These are phyloP conservation scores for Amaranthus hypochondriacus DNA, from an alignment of 148 eudicot genomes.

Conservation along the genomic window DNA sequence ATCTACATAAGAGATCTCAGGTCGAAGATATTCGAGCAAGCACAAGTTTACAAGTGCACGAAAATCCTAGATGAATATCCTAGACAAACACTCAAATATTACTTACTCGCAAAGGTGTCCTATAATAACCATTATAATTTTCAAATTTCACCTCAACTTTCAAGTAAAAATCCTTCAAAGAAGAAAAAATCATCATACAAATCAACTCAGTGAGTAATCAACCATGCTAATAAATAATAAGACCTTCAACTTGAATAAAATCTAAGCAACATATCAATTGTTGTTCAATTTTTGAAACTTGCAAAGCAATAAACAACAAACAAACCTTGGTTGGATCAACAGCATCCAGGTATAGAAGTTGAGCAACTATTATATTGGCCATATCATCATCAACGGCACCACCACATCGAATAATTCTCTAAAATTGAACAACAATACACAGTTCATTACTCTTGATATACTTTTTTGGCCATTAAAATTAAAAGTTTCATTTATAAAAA, in stretches of 20 bases:
- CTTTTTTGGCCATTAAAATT: no score
- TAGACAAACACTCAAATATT: background rate
- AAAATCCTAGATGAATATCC: background rate
- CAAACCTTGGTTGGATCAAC: constrained; percentile 81
- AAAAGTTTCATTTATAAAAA: background rate
- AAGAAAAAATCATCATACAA: background rate
- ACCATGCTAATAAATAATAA: background rate
- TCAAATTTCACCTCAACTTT: background rate
- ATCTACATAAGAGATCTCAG: no score
- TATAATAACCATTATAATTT: background rate
- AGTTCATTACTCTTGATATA: background rate
- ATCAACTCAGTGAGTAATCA: background rate
- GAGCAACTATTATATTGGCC: constrained; percentile 88
- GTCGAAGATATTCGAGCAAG: no score
- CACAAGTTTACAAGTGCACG: no score
- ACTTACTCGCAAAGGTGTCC: background rate
- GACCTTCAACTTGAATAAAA: background rate
- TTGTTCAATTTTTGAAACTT: background rate
- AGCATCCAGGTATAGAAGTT: constrained; percentile 91
- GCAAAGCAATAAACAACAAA: background rate
- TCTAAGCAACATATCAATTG: background rate
- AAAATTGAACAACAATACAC: background rate
- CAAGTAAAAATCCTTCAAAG: background rate
- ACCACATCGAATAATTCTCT: constrained; percentile 95
- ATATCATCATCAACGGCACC: constrained; percentile 91